A percentile compares a stretch with the other conserved stretches of the same genome.
Conservation (phyloP, 202 grass and related monocot species). For the Panicum virgatum region DNA sequence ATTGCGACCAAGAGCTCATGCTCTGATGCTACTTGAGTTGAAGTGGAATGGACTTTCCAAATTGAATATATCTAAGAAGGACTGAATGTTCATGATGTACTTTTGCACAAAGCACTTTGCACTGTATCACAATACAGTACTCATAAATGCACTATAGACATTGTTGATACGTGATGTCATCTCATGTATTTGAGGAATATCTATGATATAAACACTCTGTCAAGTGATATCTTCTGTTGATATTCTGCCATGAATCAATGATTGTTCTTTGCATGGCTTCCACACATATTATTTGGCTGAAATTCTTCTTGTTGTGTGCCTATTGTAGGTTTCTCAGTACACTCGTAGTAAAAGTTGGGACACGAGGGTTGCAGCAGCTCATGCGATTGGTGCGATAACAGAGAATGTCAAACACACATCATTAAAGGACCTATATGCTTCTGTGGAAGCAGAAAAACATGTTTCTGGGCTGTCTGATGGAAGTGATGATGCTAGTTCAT, state of each 20-base stretch:
- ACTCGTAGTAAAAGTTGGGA: slow-evolving; percentile 95
- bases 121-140: neutral
- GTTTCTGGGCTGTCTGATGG: slow-evolving; percentile 68
- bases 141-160: neutral
- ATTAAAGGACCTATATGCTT: slow-evolving; percentile 71
- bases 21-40: neutral
- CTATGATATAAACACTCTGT: neutral
- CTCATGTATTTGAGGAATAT: neutral
- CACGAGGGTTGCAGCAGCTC: slow-evolving; percentile 93
- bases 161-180: neutral
- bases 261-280: slow-evolving; percentile 15
- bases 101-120: neutral
- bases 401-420: slow-evolving; percentile 91
- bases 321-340: slow-evolving; percentile 83
- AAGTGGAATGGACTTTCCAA: neutral
- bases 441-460: slow-evolving; percentile 72
- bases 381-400: slow-evolving; percentile 92
- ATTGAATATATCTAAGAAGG: neutral
- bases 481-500: slow-evolving; percentile 53
- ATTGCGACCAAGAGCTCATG: neutral
- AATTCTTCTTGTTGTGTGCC: slow-evolving; percentile 2
- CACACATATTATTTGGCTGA: slow-evolving; percentile 22
- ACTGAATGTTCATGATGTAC: neutral
- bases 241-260: neutral
- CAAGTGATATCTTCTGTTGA: slow-evolving; percentile 25